A percentile compares a stretch with the other conserved stretches of the same genome.
These are phyloP conservation scores for Coemansia sp. DNA, from an alignment of 192 early-diverging fungal genomes.

Conservation along the genomic window DNA sequence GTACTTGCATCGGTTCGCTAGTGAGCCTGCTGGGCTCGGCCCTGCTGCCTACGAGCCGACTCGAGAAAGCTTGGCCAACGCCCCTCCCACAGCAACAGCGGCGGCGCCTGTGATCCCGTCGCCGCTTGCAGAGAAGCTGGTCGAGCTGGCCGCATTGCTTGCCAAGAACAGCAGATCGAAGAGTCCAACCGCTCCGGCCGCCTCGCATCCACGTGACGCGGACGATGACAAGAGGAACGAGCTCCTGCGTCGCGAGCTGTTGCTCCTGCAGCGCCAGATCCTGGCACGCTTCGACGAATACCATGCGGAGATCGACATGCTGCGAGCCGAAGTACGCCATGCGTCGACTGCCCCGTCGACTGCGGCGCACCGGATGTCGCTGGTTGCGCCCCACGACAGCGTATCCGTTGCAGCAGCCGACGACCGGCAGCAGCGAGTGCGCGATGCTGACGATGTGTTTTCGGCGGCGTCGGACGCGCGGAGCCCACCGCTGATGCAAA, in stretches of 20 bases:
- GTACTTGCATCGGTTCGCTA: constrained; percentile 20
- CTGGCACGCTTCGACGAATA: constrained; percentile 38
- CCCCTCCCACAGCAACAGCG: not conserved
- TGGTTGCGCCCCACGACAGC: constrained; percentile 29
- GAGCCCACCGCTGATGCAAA: constrained; percentile 1
- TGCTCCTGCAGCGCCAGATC: constrained; percentile 29
- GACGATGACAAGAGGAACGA: not conserved
- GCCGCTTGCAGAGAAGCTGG: constrained; percentile 36
- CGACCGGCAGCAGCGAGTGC: too few relatives aligned
- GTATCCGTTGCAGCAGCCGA: constrained; percentile 22
- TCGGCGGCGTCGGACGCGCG: constrained; percentile 13
- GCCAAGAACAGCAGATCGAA: not conserved
- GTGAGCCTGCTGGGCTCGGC: constrained; percentile 14
- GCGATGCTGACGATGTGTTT: constrained; percentile 2
- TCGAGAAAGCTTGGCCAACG: not conserved
- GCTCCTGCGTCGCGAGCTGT: constrained; percentile 21
- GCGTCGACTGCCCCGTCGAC: constrained; percentile 9
- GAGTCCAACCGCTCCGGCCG: not conserved
- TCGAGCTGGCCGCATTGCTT: constrained; percentile 25
- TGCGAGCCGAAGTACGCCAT: constrained; percentile 44
- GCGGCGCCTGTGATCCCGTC: constrained; percentile 10
- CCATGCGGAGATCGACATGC: constrained; percentile 32
- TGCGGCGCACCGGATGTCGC: not conserved
- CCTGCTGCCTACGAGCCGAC: not conserved
- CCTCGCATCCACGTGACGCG: not conserved